These are phyloP conservation scores for Populus davidiana DNA, from an alignment of 345 rosid species.

Conservation along the genomic window DNA sequence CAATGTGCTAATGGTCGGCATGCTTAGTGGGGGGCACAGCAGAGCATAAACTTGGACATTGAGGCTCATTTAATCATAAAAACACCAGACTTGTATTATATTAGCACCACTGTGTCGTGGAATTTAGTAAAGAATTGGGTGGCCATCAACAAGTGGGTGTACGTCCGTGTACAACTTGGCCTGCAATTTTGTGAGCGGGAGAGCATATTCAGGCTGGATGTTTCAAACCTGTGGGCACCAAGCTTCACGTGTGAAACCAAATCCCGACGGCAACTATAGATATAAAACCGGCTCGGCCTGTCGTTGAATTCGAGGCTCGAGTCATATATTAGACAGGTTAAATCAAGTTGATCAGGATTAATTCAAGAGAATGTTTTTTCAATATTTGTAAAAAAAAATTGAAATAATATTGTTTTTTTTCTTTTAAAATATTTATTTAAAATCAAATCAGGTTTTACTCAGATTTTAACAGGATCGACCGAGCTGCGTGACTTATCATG, in stretches of 20 bases:
- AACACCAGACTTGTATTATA: neutral
- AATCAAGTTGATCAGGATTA: rapidly evolving
- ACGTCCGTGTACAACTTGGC: neutral
- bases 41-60: neutral
- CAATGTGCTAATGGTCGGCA: neutral
- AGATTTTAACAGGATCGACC: rapidly evolving
- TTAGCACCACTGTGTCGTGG: neutral
- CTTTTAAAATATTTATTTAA: no score
- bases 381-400: no score
- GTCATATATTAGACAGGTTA: rapidly evolving
- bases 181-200: neutral
- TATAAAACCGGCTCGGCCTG: rapidly evolving
- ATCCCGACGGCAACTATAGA: no score
- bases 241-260: no score
- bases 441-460: no score
- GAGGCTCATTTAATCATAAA: neutral
- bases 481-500: no score
- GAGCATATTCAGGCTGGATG: neutral
- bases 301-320: no score
- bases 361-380: no score
- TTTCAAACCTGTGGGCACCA: no score
- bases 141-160: neutral
- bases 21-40: neutral
- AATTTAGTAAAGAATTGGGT: neutral
- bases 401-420: no score